A percentile compares a stretch with the other conserved stretches of the same genome.
Evolutionary conservation across 495 filamentous ascomycete genomes (phyloP).

Genomic region (Pseudoneurospora amorphoporcata): DNA sequence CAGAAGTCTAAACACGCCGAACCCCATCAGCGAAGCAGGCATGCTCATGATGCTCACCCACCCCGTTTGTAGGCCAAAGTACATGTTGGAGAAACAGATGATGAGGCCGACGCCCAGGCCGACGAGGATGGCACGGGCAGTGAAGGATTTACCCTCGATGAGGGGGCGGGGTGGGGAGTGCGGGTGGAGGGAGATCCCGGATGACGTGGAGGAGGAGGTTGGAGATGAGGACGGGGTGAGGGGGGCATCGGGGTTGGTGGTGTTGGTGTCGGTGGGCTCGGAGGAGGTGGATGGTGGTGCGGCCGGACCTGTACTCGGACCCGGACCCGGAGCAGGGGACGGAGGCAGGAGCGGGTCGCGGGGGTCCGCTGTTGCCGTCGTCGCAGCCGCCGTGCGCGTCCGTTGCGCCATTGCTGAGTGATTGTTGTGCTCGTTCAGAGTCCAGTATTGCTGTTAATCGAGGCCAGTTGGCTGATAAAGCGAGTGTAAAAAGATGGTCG

Average conservation of each 20-base stretch:
- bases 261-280: neutral
- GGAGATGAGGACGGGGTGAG: neutral
- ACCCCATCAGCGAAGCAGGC: conserved; percentile 92
- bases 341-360: neutral
- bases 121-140: conserved; percentile 65
- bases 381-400: neutral
- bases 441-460: neutral
- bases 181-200: neutral
- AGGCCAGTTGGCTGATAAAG: neutral
- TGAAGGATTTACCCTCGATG: conserved; percentile 55
- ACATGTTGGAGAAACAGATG: conserved; percentile 93
- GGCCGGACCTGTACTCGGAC: neutral
- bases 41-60: conserved; percentile 68
- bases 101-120: conserved; percentile 77
- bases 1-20: conserved; percentile 82
- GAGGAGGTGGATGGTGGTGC: neutral
- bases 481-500: neutral
- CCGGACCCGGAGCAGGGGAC: neutral
- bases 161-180: neutral
- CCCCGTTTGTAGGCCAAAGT: conserved; percentile 94
- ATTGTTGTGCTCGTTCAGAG: neutral
- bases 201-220: neutral
- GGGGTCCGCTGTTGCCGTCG: neutral
- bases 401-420: neutral
- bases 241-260: neutral